Percentiles rank a stretch among this genome's conserved stretches.
Conservation (phyloP, 148 eudicot species). For the Rhododendron molle region DNA sequence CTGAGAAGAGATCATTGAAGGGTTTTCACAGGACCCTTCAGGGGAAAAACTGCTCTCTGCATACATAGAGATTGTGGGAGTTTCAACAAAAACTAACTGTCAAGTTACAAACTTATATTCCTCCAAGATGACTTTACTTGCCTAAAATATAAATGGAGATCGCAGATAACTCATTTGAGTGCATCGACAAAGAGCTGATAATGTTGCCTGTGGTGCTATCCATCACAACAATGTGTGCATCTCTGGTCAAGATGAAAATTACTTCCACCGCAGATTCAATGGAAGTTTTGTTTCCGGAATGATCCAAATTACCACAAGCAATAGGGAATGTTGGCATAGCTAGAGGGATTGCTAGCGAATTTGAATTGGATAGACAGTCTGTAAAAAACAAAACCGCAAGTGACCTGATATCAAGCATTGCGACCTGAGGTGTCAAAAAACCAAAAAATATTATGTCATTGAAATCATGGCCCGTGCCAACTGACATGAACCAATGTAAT, state of each 20-base stretch:
- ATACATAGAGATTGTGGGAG: slow-evolving; percentile 20
- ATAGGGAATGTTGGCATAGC: slow-evolving; percentile 32
- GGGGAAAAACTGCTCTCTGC: slow-evolving; percentile 50
- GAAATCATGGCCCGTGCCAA: neutral
- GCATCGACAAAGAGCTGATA: slow-evolving; percentile 39
- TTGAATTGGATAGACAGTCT: slow-evolving; percentile 44
- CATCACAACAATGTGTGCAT: slow-evolving; percentile 46
- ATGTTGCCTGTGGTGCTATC: slow-evolving; percentile 55
- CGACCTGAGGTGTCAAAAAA: slow-evolving; percentile 53
- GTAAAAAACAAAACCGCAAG: slow-evolving; percentile 59
- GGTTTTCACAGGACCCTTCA: slow-evolving; percentile 38
- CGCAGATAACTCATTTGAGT: slow-evolving; percentile 46
- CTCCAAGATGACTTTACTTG: slow-evolving; percentile 31
- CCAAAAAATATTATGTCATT: neutral
- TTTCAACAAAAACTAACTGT: slow-evolving; percentile 2
- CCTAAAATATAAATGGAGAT: slow-evolving; percentile 74
- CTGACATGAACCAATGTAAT: neutral
- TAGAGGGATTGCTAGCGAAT: slow-evolving; percentile 52
- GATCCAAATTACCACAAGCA: slow-evolving; percentile 27
- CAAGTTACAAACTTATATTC: neutral
- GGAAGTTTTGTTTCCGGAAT: slow-evolving; percentile 27
- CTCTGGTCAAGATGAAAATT: slow-evolving; percentile 48
- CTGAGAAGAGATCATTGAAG: slow-evolving; percentile 25
- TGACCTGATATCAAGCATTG: slow-evolving; percentile 57
- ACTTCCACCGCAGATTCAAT: slow-evolving; percentile 39